These are phyloP conservation scores for Mucuna pruriens DNA, from an alignment of 306 rosid species.

Conservation along the genomic window DNA sequence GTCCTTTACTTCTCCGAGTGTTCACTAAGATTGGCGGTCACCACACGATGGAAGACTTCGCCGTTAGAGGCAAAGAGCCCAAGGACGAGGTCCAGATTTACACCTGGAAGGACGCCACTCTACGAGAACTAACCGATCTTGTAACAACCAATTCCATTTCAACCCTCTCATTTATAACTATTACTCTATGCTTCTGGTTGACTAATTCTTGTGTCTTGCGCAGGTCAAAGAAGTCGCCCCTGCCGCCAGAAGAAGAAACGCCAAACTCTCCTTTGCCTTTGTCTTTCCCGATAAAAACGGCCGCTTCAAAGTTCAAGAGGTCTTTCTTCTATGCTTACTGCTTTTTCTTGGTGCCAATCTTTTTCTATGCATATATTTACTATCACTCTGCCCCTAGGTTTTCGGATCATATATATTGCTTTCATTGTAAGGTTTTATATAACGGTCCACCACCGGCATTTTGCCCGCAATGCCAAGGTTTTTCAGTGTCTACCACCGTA, in stretches of 20 bases:
- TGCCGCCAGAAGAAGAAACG: slow-evolving; percentile 88
- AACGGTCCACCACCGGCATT: too few relatives aligned
- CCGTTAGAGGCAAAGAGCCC: slow-evolving; percentile 92
- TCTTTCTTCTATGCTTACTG: slow-evolving; percentile 5
- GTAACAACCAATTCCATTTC: slow-evolving; percentile 45
- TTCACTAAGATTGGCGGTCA: slow-evolving; percentile 89
- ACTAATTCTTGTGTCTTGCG: background rate
- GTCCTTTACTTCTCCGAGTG: slow-evolving; percentile 92
- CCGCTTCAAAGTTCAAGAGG: slow-evolving; percentile 83
- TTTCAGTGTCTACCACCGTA: too few relatives aligned
- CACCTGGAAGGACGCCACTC: slow-evolving; percentile 98
- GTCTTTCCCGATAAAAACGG: slow-evolving; percentile 94
- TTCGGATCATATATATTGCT: too few relatives aligned
- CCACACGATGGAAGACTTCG: slow-evolving; percentile 77
- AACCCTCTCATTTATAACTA: background rate
- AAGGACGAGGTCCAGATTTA: slow-evolving; percentile 97
- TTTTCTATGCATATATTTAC: background rate
- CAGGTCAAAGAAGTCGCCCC: slow-evolving; percentile 98
- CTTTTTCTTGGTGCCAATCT: too few relatives aligned
- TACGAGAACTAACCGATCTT: slow-evolving; percentile 88
- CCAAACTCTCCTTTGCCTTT: slow-evolving; percentile 89
- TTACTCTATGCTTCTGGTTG: slow-evolving; percentile 21
- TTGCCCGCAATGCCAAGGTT: too few relatives aligned
- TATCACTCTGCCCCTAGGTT: background rate
- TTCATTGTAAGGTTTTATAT: too few relatives aligned